Evolutionary conservation across 2,329 filamentous ascomycete species (phyloP).

Genomic region (Biscogniauxia marginata): DNA sequence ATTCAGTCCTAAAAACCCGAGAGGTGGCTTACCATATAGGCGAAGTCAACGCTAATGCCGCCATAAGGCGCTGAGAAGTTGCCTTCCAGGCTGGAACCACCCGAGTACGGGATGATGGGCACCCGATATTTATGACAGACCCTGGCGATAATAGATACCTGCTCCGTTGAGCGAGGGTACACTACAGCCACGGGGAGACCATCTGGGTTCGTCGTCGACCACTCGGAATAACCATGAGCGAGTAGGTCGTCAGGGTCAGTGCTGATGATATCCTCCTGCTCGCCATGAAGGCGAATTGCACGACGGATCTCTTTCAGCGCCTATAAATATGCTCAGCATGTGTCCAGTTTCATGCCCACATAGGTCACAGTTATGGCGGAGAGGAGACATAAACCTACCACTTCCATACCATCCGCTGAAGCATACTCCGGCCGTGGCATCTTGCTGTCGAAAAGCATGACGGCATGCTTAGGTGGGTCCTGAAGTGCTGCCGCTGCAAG

Average conservation of each 20-base stretch:
- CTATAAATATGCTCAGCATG: conserved; percentile 34
- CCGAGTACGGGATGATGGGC: conserved; percentile 84
- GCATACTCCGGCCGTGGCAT: conserved; percentile 42
- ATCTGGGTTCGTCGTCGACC: conserved; percentile 62
- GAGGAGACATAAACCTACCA: conserved; percentile 34
- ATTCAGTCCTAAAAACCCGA: neutral
- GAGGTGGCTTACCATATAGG: conserved; percentile 58
- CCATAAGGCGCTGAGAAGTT: conserved; percentile 87
- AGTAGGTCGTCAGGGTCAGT: conserved; percentile 61
- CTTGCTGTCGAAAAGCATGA: conserved; percentile 31
- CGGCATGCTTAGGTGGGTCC: conserved; percentile 18
- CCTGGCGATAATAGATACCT: conserved; percentile 60
- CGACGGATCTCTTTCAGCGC: conserved; percentile 54
- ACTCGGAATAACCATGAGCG: conserved; percentile 65
- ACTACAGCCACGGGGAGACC: conserved; percentile 62
- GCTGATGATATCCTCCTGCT: conserved; percentile 56
- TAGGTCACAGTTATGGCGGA: neutral
- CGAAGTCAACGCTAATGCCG: conserved; percentile 87
- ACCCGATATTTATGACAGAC: conserved; percentile 77
- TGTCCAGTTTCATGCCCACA: neutral
- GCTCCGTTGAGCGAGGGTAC: conserved; percentile 59
- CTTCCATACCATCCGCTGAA: conserved; percentile 48
- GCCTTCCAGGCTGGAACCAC: conserved; percentile 82
- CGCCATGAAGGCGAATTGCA: conserved; percentile 34
- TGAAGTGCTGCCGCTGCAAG: conserved; percentile 27